Evolutionary conservation across 1,284 basidiomycete species (phyloP), one percentile per base, ranked within the genome.

Genomic region (Cryptococcus amylolentus): DNA sequence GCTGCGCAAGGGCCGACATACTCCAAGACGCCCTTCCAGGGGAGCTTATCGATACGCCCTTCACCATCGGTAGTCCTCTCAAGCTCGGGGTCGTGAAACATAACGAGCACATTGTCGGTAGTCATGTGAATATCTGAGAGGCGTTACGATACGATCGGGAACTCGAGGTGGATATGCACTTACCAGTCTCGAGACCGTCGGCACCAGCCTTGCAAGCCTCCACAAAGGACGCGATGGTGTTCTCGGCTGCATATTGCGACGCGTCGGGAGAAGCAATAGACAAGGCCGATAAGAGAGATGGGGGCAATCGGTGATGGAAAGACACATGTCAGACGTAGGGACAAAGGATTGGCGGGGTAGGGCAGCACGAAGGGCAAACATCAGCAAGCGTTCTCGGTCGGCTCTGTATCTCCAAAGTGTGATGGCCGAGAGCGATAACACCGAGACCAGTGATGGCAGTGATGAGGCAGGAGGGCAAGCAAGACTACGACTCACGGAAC

Each of bases 101-200:
- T 93, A 60, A 98, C 78, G 49, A 98, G 88, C 49, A 91, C 85
- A 68, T 87, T 82, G 80, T 98, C 95, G 64, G 83, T 78, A 51
- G 94, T 94, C 72, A 97, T 88, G 78, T 98, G 95, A 65, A 98
- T 92, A 83, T 98, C 94, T 93, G 84, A 64, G 35, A 49, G 10
- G 16, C 9, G 27, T 46, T 27, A 55, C 31, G 43, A 54, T 39
- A n/a, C 37, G 7, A 13, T 23, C 1, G 6, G 31, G 31, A 35
- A 20, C 37, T 4, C 5, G 9, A 18, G 27, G 13, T 38, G 5
- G 26, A 26, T 13, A 28, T 23, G 40, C 37, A 68, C 80, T 60
- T 51, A 80, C 81, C 81, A 72, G 89, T 92, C 83, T 97, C 94
- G 69, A 97, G 91, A 68, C 91, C 93, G 76, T 96, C 90, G 48